Percentiles rank a stretch among this genome's conserved stretches.
Evolutionary conservation across 2,329 filamentous ascomycete species (phyloP).

Genomic region (Aureobasidium melanogenum): DNA sequence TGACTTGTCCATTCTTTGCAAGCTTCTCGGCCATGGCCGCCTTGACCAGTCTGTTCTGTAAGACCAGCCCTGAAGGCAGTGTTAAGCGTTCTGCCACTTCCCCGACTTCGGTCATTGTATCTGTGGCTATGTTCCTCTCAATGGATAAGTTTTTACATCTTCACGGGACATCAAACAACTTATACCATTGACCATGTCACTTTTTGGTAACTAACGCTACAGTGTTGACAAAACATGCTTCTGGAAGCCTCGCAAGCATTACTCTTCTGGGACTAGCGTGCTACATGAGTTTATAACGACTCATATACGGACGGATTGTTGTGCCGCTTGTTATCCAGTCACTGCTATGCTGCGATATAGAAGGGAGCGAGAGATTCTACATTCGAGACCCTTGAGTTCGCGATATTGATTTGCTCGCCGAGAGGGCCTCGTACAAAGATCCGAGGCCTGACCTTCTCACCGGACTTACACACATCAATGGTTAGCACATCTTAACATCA

Average conservation of each 20-base stretch:
- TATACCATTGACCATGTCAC: neutral
- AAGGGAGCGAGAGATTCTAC: too few species aligned
- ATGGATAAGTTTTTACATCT: too few species aligned
- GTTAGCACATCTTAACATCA: too few species aligned
- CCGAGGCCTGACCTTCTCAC: too few species aligned
- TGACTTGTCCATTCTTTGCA: conserved; percentile 17
- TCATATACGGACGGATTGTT: neutral
- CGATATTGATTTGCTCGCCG: too few species aligned
- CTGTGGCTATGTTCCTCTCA: neutral
- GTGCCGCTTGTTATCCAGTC: neutral
- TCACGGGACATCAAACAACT: neutral
- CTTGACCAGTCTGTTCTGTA: conserved; percentile 24
- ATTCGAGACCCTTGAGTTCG: too few species aligned
- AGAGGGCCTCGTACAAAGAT: too few species aligned
- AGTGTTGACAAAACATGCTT: too few species aligned
- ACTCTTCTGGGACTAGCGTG: neutral
- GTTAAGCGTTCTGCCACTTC: conserved; percentile 1
- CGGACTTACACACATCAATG: too few species aligned
- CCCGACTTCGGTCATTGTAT: neutral
- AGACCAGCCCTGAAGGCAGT: conserved; percentile 22
- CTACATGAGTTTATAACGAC: neutral
- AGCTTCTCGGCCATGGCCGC: conserved; percentile 24
- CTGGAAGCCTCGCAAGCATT: neutral
- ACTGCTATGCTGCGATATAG: too few species aligned
- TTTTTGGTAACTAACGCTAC: too few species aligned